phyloP scores from a whole-genome alignment of 2,329 filamentous ascomycete genomes.

The Aspergillus luchuensis region DNA sequence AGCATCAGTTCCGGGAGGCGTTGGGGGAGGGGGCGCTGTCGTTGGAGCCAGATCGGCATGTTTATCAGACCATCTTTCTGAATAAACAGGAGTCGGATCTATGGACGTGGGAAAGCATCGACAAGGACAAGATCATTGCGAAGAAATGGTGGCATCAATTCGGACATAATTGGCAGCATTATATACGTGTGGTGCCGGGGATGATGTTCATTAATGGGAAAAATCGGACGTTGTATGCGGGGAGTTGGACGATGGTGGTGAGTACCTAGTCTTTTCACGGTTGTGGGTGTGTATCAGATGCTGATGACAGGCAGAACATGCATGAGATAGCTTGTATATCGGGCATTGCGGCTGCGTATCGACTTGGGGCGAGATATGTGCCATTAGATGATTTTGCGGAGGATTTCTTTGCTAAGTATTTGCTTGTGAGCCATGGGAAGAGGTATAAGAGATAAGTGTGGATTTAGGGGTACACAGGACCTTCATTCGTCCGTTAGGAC shows the following conservation, averaged over 20 bases:
- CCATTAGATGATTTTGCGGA: slow-evolving; percentile 38
- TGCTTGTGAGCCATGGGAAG: slow-evolving; percentile 34
- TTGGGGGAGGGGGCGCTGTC: slow-evolving; percentile 30
- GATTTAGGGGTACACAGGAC: no score
- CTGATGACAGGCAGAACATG: slow-evolving; percentile 41
- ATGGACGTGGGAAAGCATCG: slow-evolving; percentile 61
- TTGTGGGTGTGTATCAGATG: neutral
- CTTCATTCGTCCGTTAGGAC: no score
- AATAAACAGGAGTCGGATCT: slow-evolving; percentile 59
- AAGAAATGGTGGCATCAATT: slow-evolving; percentile 66
- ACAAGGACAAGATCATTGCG: slow-evolving; percentile 58
- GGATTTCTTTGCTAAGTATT: slow-evolving; percentile 36
- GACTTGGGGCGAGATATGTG: slow-evolving; percentile 65
- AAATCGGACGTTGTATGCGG: slow-evolving; percentile 64
- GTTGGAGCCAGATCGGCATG: slow-evolving; percentile 58
- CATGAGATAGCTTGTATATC: slow-evolving; percentile 71
- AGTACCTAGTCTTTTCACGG: slow-evolving; percentile 21
- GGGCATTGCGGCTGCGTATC: slow-evolving; percentile 70
- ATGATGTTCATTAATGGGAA: slow-evolving; percentile 72
- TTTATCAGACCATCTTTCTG: slow-evolving; percentile 69
- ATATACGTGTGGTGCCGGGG: slow-evolving; percentile 65
- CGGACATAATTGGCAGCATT: slow-evolving; percentile 63
- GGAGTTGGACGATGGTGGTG: slow-evolving; percentile 69
- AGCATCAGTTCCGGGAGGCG: slow-evolving; percentile 64
- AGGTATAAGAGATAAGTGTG: slow-evolving; percentile 24